Conservation (phyloP, 1,139 yeast genomes). For the Pichia sp. region DNA sequence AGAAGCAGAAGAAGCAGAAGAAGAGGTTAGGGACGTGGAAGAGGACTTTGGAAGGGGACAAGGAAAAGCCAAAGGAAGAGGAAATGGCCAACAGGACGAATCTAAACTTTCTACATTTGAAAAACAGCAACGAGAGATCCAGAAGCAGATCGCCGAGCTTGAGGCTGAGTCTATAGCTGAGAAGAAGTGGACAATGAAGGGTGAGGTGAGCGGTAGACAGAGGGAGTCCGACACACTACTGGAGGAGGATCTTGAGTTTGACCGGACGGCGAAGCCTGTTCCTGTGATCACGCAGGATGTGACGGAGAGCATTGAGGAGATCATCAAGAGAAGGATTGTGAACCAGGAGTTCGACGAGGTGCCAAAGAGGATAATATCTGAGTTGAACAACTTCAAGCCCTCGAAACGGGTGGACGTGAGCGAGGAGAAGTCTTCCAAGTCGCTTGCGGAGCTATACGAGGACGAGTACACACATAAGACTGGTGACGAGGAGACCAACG, state of each 20-base stretch:
- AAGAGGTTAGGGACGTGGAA: slow-evolving; percentile 48
- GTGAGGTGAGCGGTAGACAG: slow-evolving; percentile 79
- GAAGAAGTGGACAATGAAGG: slow-evolving; percentile 91
- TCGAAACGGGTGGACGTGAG: slow-evolving; percentile 57
- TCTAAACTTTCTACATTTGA: slow-evolving; percentile 35
- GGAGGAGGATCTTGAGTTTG: slow-evolving; percentile 66
- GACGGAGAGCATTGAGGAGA: slow-evolving; percentile 81
- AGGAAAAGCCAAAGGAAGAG: slow-evolving; percentile 25
- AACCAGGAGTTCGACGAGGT: slow-evolving; percentile 79
- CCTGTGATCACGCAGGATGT: slow-evolving; percentile 89
- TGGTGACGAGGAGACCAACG: slow-evolving; percentile 38
- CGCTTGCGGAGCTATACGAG: slow-evolving; percentile 89
- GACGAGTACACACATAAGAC: slow-evolving; percentile 61
- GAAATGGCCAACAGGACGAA: slow-evolving; percentile 25
- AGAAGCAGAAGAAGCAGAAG: slow-evolving; percentile 32
- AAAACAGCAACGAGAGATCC: slow-evolving; percentile 72
- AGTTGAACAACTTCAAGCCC: slow-evolving; percentile 53
- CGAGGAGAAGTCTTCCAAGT: slow-evolving; percentile 79
- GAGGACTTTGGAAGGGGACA: slow-evolving; percentile 36
- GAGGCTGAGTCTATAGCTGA: slow-evolving; percentile 88
- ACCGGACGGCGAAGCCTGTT: slow-evolving; percentile 74
- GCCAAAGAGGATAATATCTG: slow-evolving; percentile 65
- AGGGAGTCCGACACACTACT: slow-evolving; percentile 81
- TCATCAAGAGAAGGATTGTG: slow-evolving; percentile 76
- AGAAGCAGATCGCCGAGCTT: slow-evolving; percentile 67